Conservation (phyloP, 345 rosid genomes). For the Limnanthes douglasii region DNA sequence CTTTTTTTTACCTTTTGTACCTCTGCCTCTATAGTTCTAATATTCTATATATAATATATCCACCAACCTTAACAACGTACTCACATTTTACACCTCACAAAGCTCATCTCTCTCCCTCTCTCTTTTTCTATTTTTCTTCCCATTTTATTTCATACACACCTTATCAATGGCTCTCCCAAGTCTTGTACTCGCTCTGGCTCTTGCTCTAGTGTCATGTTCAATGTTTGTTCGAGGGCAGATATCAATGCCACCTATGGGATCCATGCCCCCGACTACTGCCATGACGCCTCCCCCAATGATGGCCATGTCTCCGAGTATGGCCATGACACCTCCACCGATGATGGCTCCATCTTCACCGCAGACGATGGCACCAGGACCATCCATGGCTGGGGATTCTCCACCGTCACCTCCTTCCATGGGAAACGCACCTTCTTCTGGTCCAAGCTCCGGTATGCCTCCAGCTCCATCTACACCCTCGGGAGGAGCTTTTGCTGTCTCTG, state of each 20-base stretch:
- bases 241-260: constrained; percentile 5
- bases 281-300: constrained; percentile 1
- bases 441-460: background rate
- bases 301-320: background rate
- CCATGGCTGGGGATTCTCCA: background rate
- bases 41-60: too few relatives aligned
- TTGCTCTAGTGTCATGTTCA: too few relatives aligned
- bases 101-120: too few relatives aligned
- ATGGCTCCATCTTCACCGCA: background rate
- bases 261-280: constrained; percentile 8
- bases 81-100: too few relatives aligned
- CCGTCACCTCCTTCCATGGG: background rate
- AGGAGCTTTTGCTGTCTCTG: constrained; percentile 16
- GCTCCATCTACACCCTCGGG: background rate
- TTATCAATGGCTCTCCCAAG: too few relatives aligned
- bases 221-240: constrained; percentile 19
- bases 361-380: background rate
- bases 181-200: too few relatives aligned
- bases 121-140: too few relatives aligned
- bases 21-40: too few relatives aligned
- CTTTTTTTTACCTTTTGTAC: too few relatives aligned
- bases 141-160: too few relatives aligned
- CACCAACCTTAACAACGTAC: too few relatives aligned
- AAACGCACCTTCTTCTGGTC: background rate
- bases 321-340: constrained; percentile 5